Conservation (phyloP, 306 rosid species). For the Benincasa hispida region DNA sequence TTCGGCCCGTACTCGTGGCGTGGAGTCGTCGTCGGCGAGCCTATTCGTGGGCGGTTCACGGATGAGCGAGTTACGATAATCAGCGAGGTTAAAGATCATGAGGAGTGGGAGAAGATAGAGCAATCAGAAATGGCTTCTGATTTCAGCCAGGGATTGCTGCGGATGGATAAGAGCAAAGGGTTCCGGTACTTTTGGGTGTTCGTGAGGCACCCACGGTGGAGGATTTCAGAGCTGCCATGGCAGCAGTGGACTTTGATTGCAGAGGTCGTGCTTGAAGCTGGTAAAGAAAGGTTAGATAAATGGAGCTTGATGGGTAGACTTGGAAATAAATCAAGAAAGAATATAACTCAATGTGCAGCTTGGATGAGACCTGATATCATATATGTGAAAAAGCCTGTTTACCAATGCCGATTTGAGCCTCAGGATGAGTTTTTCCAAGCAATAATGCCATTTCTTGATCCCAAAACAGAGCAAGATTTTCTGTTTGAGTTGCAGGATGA, state of each 20-base stretch:
- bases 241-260: constrained; percentile 80
- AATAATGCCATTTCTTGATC: constrained; percentile 65
- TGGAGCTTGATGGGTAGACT: constrained; percentile 94
- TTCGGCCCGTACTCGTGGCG: constrained; percentile 85
- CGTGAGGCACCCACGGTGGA: constrained; percentile 74
- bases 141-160: constrained; percentile 43
- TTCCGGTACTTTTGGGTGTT: constrained; percentile 68
- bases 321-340: constrained; percentile 57
- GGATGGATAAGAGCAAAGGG: constrained; percentile 47
- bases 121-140: constrained; percentile 63
- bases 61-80: constrained; percentile 74
- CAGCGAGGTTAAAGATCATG: constrained; percentile 60
- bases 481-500: constrained; percentile 52
- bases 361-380: constrained; percentile 90
- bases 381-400: constrained; percentile 81
- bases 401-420: constrained; percentile 81
- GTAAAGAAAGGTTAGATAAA: constrained; percentile 73
- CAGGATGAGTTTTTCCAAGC: constrained; percentile 49
- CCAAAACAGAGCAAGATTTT: constrained; percentile 47
- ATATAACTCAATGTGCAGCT: constrained; percentile 68
- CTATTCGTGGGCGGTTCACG: constrained; percentile 51
- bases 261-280: constrained; percentile 74
- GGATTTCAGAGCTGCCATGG: constrained; percentile 62
- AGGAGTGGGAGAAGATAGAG: constrained; percentile 89
- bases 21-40: constrained; percentile 78